Conservation (phyloP, 371 early-diverging fungal species). For the Mucor racemosus region DNA sequence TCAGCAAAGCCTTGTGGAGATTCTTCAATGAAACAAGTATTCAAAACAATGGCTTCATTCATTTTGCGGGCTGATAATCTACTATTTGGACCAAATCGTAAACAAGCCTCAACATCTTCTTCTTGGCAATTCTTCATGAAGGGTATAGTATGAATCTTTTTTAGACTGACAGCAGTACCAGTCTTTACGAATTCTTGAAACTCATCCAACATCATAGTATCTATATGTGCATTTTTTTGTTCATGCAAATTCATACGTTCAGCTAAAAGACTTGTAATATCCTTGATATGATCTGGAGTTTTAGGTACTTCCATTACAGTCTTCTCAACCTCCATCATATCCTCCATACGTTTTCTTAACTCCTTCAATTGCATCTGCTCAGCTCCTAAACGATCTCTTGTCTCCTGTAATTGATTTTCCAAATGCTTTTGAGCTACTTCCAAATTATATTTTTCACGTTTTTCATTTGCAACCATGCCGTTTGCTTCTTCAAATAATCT, state of each 20-base stretch:
- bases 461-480: slow-evolving; percentile 88
- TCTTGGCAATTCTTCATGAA: slow-evolving; percentile 85
- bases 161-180: slow-evolving; percentile 62
- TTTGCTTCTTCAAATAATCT: slow-evolving; percentile 94
- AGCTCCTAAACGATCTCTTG: slow-evolving; percentile 67
- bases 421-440: slow-evolving; percentile 64
- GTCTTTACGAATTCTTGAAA: slow-evolving; percentile 81
- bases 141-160: slow-evolving; percentile 74
- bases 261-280: slow-evolving; percentile 19
- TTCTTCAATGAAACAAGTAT: slow-evolving; percentile 78
- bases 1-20: slow-evolving; percentile 73
- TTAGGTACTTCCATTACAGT: slow-evolving; percentile 12
- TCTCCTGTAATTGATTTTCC: slow-evolving; percentile 69
- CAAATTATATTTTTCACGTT: slow-evolving; percentile 64
- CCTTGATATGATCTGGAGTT: slow-evolving; percentile 26
- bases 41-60: slow-evolving; percentile 85
- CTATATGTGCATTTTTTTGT: slow-evolving; percentile 50
- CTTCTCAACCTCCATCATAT: slow-evolving; percentile 43
- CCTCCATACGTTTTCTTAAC: slow-evolving; percentile 72
- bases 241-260: slow-evolving; percentile 14
- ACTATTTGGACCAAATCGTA: slow-evolving; percentile 86
- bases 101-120: slow-evolving; percentile 90
- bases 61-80: slow-evolving; percentile 84
- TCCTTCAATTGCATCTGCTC: slow-evolving; percentile 83
- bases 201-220: slow-evolving; percentile 72